Conservation (phyloP, 2,329 filamentous ascomycete species). For the Myotisia sp. region DNA sequence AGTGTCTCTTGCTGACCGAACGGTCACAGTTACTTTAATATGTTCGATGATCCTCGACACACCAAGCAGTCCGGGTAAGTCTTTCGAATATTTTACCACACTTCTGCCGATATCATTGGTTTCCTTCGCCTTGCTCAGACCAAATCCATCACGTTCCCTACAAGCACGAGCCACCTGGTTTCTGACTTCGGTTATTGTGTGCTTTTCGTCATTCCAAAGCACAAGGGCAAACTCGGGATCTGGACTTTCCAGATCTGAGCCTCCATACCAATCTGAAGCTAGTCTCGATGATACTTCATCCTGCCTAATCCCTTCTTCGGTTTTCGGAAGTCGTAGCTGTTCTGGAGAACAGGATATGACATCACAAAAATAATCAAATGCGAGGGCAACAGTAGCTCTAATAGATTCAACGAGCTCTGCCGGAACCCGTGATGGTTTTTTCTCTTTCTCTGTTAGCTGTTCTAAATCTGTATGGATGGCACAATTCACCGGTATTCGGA, state of each 20-base stretch:
- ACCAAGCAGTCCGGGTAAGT: conserved; percentile 56
- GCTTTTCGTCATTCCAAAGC: conserved; percentile 98
- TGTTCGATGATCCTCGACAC: conserved; percentile 83
- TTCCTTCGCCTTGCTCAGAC: conserved; percentile 64
- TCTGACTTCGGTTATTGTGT: conserved; percentile 80
- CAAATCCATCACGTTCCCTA: conserved; percentile 54
- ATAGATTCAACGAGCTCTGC: conserved; percentile 64
- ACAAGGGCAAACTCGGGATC: conserved; percentile 69
- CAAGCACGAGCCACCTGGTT: conserved; percentile 86
- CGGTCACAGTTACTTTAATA: conserved; percentile 90
- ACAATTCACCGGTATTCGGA: conserved; percentile 75
- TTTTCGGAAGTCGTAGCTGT: conserved; percentile 76
- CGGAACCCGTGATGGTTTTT: conserved; percentile 46
- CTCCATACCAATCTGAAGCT: conserved; percentile 57
- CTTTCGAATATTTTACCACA: conserved; percentile 60
- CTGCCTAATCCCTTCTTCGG: conserved; percentile 60
- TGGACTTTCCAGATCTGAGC: conserved; percentile 45
- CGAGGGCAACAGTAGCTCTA: conserved; percentile 68
- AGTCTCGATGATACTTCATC: conserved; percentile 74
- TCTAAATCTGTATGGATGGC: conserved; percentile 69
- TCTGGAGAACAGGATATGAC: conserved; percentile 96
- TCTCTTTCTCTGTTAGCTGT: conserved; percentile 29
- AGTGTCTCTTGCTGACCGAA: conserved; percentile 82
- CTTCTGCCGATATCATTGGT: conserved; percentile 79
- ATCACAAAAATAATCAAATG: conserved; percentile 90